Percentiles rank a stretch among this genome's conserved stretches.
Evolutionary conservation across 1,139 yeast species (phyloP).

Genomic region (Taphrina sp.): DNA sequence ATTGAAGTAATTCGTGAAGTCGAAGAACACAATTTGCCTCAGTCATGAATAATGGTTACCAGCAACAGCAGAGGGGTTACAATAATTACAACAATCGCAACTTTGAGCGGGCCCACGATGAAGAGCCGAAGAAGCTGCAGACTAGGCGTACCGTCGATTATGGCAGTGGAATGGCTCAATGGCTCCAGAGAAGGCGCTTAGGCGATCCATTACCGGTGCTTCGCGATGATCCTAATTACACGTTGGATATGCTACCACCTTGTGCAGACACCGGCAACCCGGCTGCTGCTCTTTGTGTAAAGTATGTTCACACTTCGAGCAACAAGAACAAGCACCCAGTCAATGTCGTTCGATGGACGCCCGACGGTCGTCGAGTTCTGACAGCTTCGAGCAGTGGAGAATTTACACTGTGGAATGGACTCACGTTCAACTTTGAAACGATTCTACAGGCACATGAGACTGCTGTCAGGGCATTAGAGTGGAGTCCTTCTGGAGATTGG

Average conservation of each 20-base stretch:
- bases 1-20: no score
- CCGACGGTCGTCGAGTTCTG: slow-evolving; percentile 85
- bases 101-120: slow-evolving; percentile 15
- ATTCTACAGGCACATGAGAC: slow-evolving; percentile 96
- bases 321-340: slow-evolving; percentile 91
- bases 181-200: slow-evolving; percentile 48
- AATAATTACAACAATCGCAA: slow-evolving; percentile 22
- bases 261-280: slow-evolving; percentile 56
- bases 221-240: slow-evolving; percentile 74
- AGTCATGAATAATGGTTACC: slow-evolving; percentile 14
- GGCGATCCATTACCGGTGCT: slow-evolving; percentile 51
- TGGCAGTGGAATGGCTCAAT: slow-evolving; percentile 76
- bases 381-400: slow-evolving; percentile 95
- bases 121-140: slow-evolving; percentile 19
- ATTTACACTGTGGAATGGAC: slow-evolving; percentile 94
- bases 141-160: slow-evolving; percentile 79
- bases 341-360: slow-evolving; percentile 90
- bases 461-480: slow-evolving; percentile 74
- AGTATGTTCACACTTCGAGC: slow-evolving; percentile 85
- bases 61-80: slow-evolving; percentile 10
- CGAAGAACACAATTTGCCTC: no score
- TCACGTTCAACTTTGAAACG: slow-evolving; percentile 91
- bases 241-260: slow-evolving; percentile 65
- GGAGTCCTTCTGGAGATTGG: slow-evolving; percentile 94
- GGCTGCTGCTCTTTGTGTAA: slow-evolving; percentile 63